Evolutionary conservation across 768 basidiomycete species (phyloP).

Genomic region (Botryobasidium botryosum): DNA sequence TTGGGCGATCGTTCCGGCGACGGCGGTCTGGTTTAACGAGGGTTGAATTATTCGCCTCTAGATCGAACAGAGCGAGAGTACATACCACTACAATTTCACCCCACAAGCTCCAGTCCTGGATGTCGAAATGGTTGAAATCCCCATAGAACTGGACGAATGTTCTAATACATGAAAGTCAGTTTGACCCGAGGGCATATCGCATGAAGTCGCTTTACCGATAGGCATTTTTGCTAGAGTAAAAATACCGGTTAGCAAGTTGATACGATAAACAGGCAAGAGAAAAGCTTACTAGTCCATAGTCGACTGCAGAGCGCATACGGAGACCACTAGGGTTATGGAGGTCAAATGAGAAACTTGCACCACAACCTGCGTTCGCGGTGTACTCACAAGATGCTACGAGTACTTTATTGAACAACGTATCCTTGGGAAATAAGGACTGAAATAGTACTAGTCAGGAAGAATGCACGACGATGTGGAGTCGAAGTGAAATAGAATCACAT

Average conservation of each 20-base stretch:
- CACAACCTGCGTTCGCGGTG: too few relatives aligned
- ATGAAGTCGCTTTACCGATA: too few relatives aligned
- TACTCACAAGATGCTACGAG: too few relatives aligned
- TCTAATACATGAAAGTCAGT: too few relatives aligned
- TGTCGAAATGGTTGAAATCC: constrained; percentile 7
- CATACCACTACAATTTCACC: constrained; percentile 6
- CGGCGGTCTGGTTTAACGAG: constrained; percentile 1
- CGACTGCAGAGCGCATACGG: neutral
- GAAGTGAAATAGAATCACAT: neutral
- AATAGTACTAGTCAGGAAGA: constrained; percentile 5
- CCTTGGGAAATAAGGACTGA: neutral
- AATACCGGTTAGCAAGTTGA: too few relatives aligned
- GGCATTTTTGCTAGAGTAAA: too few relatives aligned
- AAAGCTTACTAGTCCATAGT: constrained; percentile 6
- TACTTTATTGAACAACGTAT: neutral
- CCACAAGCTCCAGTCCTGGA: constrained; percentile 1
- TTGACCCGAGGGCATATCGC: too few relatives aligned
- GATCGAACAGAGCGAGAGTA: neutral
- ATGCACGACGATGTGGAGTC: neutral
- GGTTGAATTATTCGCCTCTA: too few relatives aligned
- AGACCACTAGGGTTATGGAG: neutral
- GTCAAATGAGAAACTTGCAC: too few relatives aligned
- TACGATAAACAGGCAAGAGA: neutral
- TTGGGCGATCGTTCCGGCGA: neutral
- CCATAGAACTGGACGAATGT: constrained; percentile 1